These are phyloP conservation scores for Catharanthus roseus DNA, from an alignment of 257 asterid species.

Conservation along the genomic window DNA sequence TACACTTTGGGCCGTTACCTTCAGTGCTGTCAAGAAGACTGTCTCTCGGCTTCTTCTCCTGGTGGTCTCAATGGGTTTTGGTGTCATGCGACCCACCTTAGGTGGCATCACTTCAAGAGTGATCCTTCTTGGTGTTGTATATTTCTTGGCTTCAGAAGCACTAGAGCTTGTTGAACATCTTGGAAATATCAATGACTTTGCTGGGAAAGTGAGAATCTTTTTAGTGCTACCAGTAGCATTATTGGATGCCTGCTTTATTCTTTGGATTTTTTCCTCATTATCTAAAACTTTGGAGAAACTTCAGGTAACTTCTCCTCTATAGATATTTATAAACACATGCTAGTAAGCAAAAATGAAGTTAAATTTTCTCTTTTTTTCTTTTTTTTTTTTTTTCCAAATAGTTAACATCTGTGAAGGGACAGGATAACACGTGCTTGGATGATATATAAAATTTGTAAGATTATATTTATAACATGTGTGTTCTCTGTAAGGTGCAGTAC, in stretches of 20 bases:
- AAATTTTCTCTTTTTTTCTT: conserved; percentile 3
- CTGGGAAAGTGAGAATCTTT: conserved; percentile 83
- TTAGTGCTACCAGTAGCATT: conserved; percentile 91
- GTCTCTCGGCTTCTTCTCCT: conserved; percentile 89
- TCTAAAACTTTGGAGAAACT: conserved; percentile 96
- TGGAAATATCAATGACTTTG: conserved; percentile 88
- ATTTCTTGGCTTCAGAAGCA: conserved; percentile 93
- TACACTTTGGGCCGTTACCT: conserved; percentile 95
- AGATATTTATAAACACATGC: neutral
- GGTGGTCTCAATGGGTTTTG: conserved; percentile 97
- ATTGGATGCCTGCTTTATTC: conserved; percentile 81
- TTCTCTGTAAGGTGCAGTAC: neutral
- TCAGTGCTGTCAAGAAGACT: conserved; percentile 86
- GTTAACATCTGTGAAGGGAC: neutral
- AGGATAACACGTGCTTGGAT: neutral
- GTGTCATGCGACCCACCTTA: conserved; percentile 86
- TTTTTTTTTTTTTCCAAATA: neutral
- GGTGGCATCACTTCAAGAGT: conserved; percentile 74
- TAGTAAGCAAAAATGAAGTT: neutral
- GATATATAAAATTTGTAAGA: neutral
- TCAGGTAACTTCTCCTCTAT: conserved; percentile 49
- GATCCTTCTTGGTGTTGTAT: conserved; percentile 64
- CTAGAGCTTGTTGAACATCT: conserved; percentile 95
- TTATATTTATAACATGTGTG: neutral
- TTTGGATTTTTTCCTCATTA: conserved; percentile 93